Evolutionary conservation across 768 basidiomycete genomes (phyloP).

Genomic region (Lentinula edodes): DNA sequence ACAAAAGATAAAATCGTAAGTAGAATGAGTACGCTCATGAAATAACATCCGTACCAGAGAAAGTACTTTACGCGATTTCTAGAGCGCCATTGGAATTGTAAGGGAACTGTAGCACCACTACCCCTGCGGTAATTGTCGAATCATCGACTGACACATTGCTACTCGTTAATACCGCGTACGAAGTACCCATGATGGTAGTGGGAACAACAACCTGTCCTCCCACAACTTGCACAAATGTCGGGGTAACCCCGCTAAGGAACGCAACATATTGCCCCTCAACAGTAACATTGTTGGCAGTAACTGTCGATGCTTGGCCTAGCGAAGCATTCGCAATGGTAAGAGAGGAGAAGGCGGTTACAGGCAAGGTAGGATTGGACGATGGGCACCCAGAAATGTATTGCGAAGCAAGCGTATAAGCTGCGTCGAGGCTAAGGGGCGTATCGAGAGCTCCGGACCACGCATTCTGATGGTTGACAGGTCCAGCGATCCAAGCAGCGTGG

Average conservation of each 20-base stretch:
- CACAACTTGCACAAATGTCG: conserved; percentile 8
- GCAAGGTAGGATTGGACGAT: conserved; percentile 37
- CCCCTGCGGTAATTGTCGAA: background rate
- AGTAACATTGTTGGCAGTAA: conserved; percentile 14
- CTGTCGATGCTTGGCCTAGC: conserved; percentile 21
- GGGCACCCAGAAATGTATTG: conserved; percentile 46
- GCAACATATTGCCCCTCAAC: conserved; percentile 25
- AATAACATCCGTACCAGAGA: too few species aligned
- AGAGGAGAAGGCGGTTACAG: conserved; percentile 42
- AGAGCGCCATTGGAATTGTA: background rate
- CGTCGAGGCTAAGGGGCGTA: conserved; percentile 30
- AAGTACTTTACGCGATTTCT: too few species aligned
- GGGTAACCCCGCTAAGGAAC: conserved; percentile 35
- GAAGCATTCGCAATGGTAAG: conserved; percentile 25
- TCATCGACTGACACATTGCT: background rate
- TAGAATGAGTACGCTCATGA: too few species aligned
- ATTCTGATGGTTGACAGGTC: conserved; percentile 39
- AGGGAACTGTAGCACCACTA: background rate
- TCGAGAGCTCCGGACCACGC: conserved; percentile 53
- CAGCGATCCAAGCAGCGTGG: conserved; percentile 56
- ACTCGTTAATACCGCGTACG: background rate
- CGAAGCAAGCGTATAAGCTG: conserved; percentile 41
- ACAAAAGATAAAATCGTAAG: too few species aligned
- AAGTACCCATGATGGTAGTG: background rate
- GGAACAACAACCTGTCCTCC: background rate